Evolutionary conservation across 2,329 filamentous ascomycete genomes (phyloP).

Genomic region (Colletotrichum zoysiae): DNA sequence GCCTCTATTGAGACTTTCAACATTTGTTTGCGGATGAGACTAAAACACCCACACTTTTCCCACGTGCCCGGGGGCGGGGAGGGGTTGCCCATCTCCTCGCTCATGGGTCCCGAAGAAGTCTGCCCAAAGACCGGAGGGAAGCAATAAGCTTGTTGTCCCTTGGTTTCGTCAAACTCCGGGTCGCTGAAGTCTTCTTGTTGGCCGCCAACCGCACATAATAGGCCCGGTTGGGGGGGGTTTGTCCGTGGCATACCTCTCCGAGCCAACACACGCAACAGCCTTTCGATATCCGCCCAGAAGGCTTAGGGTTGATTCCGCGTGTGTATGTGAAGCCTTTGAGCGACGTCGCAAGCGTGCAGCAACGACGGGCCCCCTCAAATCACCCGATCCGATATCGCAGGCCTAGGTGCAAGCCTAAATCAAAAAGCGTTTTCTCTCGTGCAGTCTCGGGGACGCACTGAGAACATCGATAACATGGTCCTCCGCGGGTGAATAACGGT

Average conservation of each 20-base stretch:
- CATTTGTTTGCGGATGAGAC: background rate
- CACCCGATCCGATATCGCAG: too few relatives aligned
- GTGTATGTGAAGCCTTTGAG: background rate
- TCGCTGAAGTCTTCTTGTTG: background rate
- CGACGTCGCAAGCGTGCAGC: conserved; percentile 13
- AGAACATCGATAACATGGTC: too few relatives aligned
- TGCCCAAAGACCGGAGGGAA: background rate
- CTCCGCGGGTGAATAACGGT: background rate
- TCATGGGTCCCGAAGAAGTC: too few relatives aligned
- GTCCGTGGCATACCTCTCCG: background rate
- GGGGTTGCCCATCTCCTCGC: background rate
- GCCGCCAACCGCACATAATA: background rate
- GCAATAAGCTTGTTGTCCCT: background rate
- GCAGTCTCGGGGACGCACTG: background rate
- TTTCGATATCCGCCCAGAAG: background rate
- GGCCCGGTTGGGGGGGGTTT: background rate
- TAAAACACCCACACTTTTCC: background rate
- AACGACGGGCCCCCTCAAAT: background rate
- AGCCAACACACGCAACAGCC: background rate
- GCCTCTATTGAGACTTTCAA: background rate
- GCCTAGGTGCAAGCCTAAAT: background rate
- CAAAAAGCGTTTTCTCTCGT: background rate
- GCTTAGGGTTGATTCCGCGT: conserved; percentile 8
- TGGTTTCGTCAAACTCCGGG: too few relatives aligned
- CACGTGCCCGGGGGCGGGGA: background rate